Evolutionary conservation across 768 basidiomycete species (phyloP).

Genomic region (Cubamyces lactineus): DNA sequence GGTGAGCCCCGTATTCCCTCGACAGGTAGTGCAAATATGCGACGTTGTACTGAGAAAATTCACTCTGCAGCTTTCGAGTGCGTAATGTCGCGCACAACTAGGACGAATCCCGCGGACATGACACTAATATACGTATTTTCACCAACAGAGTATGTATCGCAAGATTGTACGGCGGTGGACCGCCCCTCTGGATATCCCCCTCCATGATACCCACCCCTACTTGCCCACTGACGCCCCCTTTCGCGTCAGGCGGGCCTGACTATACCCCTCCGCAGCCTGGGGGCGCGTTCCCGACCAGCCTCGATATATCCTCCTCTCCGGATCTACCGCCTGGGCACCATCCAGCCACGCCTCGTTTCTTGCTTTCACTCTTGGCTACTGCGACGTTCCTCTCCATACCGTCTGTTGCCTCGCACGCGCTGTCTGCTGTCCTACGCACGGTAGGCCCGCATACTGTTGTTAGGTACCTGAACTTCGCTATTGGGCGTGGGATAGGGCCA

Average conservation of each 20-base stretch:
- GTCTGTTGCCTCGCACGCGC: constrained; percentile 70
- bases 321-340: constrained; percentile 59
- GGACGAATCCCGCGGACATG: no score
- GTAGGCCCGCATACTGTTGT: constrained; percentile 79
- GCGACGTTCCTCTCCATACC: constrained; percentile 86
- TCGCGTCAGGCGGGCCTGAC: constrained; percentile 36
- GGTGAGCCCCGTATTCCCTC: constrained; percentile 46
- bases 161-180: constrained; percentile 85
- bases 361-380: constrained; percentile 86
- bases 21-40: not conserved
- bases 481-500: constrained; percentile 64
- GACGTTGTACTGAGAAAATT: not conserved
- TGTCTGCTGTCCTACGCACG: constrained; percentile 70
- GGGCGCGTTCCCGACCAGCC: constrained; percentile 27
- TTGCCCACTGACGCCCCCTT: constrained; percentile 75
- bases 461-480: constrained; percentile 81
- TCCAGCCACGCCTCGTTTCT: constrained; percentile 76
- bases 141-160: constrained; percentile 77
- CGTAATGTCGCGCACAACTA: constrained; percentile 36
- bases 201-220: constrained; percentile 63
- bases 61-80: constrained; percentile 78
- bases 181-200: constrained; percentile 68
- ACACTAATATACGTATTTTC: constrained; percentile 15
- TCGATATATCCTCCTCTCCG: constrained; percentile 28
- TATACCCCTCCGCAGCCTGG: constrained; percentile 23